Percentiles rank a stretch among this genome's conserved stretches.
Conservation (phyloP, 2,329 filamentous ascomycete species). For the Penicillium sp. region DNA sequence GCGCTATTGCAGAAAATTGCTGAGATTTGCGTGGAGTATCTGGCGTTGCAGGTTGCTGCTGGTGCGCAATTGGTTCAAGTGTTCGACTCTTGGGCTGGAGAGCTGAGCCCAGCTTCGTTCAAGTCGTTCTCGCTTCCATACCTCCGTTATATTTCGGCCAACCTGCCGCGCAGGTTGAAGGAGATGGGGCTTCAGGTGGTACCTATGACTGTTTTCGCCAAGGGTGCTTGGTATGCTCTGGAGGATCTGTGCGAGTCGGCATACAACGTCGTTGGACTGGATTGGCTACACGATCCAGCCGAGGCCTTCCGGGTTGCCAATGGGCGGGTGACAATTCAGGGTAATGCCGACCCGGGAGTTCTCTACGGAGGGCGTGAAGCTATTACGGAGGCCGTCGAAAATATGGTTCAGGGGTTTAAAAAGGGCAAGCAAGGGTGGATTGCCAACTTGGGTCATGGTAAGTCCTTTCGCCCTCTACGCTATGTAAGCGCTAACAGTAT, state of each 20-base stretch:
- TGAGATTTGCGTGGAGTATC: constrained; percentile 91
- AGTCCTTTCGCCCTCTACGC: constrained; percentile 34
- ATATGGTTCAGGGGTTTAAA: constrained; percentile 85
- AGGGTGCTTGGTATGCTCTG: constrained; percentile 94
- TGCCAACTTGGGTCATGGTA: constrained; percentile 93
- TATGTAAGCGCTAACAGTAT: constrained; percentile 26
- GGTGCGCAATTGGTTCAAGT: constrained; percentile 96
- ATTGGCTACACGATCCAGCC: constrained; percentile 91
- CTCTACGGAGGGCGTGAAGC: constrained; percentile 82
- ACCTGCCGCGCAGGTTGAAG: constrained; percentile 74
- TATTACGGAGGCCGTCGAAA: constrained; percentile 81
- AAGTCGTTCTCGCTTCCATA: constrained; percentile 85
- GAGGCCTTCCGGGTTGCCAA: constrained; percentile 81
- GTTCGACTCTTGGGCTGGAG: constrained; percentile 97
- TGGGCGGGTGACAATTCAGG: constrained; percentile 82
- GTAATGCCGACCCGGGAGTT: constrained; percentile 93
- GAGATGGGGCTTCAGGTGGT: constrained; percentile 79
- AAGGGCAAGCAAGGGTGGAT: constrained; percentile 93
- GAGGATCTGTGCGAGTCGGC: constrained; percentile 85
- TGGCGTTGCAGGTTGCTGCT: constrained; percentile 88
- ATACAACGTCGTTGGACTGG: constrained; percentile 91
- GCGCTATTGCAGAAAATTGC: constrained; percentile 86
- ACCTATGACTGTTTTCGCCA: constrained; percentile 97
- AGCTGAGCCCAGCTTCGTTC: constrained; percentile 84
- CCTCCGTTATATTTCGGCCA: constrained; percentile 78